Evolutionary conservation across 148 eudicot genomes (phyloP), one percentile per base, ranked within the genome.

Genomic region (Dianthus caryophyllus): DNA sequence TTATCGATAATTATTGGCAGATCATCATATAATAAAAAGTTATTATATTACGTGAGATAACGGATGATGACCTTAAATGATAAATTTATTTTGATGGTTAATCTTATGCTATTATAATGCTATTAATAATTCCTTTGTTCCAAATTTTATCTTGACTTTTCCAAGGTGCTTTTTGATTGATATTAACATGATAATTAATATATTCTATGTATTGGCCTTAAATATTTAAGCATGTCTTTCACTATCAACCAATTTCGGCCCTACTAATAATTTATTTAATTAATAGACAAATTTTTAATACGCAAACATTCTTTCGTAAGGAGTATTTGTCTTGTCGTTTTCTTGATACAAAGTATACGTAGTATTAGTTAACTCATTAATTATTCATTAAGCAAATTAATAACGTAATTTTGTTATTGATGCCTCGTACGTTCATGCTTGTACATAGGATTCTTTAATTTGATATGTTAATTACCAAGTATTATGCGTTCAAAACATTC

Each of bases 371-470:
- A 30, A 21, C 49, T 58, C 78, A 56, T 76, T 29, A 61, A 79
- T 7, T 2, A 82, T n/a, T n/a, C n/a, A n/a, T n/a, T n/a, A n/a
- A n/a, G n/a, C n/a, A n/a, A n/a, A n/a, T n/a, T n/a, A 72, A 47
- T 49, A 61, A 76, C 55, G 70, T 69, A 59, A 22, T 64, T 73
- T 69, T 76, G 75, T 76, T 66, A 61, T n/a, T n/a, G n/a, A n/a
- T n/a, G n/a, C n/a, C n/a, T n/a, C n/a, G 18, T 65, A 73, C 46
- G 33, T 56, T 66, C 83, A 79, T 66, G 80, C 83, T 74, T 73
- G 25, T 52, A 74, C 79, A 77, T 82, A 33, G 81, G 79, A 75
- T 79, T 79, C 79, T 76, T n/a, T 66, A 41, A 41, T 62, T 66
- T 65, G 47, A 13, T 60, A 9, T 29, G 12, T n/a, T n/a, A n/a